Evolutionary conservation across 768 basidiomycete genomes (phyloP).

Genomic region (Lactifluus rugatus): DNA sequence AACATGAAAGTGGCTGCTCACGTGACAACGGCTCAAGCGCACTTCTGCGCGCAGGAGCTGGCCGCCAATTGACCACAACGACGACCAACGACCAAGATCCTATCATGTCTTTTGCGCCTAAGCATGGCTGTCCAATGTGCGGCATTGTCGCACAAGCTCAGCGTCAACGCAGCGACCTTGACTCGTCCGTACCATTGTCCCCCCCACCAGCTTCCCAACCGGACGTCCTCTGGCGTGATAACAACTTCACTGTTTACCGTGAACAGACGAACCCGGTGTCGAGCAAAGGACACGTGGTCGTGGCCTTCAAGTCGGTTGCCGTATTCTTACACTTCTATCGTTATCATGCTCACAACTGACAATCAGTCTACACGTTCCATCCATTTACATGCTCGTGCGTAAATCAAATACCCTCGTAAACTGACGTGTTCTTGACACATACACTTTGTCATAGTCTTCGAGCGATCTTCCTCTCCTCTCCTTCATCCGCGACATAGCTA

Average conservation of each 20-base stretch:
- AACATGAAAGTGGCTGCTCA: neutral
- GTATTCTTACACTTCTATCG: slow-evolving; percentile 1
- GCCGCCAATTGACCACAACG: neutral
- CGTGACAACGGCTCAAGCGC: neutral
- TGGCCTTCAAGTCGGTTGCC: slow-evolving; percentile 62
- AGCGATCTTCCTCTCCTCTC: slow-evolving; percentile 67
- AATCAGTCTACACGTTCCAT: slow-evolving; percentile 64
- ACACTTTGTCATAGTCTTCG: slow-evolving; percentile 41
- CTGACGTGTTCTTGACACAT: slow-evolving; percentile 1
- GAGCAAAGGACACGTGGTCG: slow-evolving; percentile 59
- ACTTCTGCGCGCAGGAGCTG: too few species aligned
- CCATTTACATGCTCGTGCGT: slow-evolving; percentile 63
- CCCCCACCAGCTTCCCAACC: slow-evolving; percentile 39
- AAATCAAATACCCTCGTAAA: slow-evolving; percentile 1
- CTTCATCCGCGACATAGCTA: slow-evolving; percentile 48
- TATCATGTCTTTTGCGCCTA: slow-evolving; percentile 47
- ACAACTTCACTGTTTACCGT: slow-evolving; percentile 66
- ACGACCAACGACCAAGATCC: neutral
- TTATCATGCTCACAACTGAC: slow-evolving; percentile 2
- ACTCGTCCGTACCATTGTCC: slow-evolving; percentile 37
- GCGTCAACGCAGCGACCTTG: slow-evolving; percentile 28
- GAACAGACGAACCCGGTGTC: slow-evolving; percentile 64
- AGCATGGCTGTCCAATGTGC: slow-evolving; percentile 69
- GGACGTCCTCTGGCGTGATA: slow-evolving; percentile 66
- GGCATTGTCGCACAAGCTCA: slow-evolving; percentile 53